Evolutionary conservation across 139 green algal genomes (phyloP).

Genomic region (Chlorella ohadii): DNA sequence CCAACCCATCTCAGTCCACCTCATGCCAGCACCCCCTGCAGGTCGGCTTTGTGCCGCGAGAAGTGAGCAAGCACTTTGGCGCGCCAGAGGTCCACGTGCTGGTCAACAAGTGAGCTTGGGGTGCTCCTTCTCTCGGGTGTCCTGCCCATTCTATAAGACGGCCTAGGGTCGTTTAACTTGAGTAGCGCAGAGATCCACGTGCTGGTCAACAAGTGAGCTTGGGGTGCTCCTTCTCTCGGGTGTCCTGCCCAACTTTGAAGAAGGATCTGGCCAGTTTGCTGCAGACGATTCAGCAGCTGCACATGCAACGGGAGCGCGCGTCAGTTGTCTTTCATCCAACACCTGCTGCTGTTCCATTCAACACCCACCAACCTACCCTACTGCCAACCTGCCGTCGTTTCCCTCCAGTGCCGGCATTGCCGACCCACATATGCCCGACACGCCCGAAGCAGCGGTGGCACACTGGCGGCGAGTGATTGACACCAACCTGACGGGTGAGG

Average conservation of each 20-base stretch:
- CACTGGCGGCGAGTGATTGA: slow-evolving; percentile 32
- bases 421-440: slow-evolving; percentile 24
- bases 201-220: slow-evolving; percentile 1
- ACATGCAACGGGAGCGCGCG: no score
- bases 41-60: not conserved
- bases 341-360: no score
- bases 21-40: no score
- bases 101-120: not conserved
- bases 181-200: not conserved
- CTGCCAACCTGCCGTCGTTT: not conserved
- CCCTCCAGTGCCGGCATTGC: slow-evolving; percentile 25
- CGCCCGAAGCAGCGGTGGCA: not conserved
- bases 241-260: no score
- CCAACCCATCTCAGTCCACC: no score
- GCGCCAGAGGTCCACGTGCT: slow-evolving; percentile 1
- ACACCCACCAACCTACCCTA: no score
- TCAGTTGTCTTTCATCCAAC: no score
- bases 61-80: slow-evolving; percentile 16
- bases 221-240: no score
- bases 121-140: no score
- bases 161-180: not conserved
- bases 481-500: slow-evolving; percentile 29
- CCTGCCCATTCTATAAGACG: not conserved
- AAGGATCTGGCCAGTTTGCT: no score
- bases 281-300: no score